phyloP scores from a whole-genome alignment of 1,284 basidiomycete genomes.

The Cryptococcus sp. region DNA sequence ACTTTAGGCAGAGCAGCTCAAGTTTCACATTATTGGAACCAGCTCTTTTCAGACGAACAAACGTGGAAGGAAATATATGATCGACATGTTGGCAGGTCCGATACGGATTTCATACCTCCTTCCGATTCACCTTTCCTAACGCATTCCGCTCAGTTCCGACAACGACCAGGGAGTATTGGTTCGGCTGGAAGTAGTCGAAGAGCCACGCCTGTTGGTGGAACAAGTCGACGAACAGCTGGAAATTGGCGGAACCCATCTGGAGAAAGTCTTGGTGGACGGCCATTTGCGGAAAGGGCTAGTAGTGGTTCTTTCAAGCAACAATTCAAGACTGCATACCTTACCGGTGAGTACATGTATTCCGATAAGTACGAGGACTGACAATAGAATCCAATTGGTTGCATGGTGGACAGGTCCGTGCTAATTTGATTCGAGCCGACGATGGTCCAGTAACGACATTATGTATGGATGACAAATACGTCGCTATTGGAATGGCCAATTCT shows the following conservation, averaged over 20 bases:
- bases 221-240: too few relatives aligned
- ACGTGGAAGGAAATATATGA: conserved; percentile 80
- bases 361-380: background rate
- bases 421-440: conserved; percentile 65
- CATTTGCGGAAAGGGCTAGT: background rate
- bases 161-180: background rate
- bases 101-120: background rate
- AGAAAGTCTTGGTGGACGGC: background rate
- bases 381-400: conserved; percentile 81
- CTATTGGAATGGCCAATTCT: conserved; percentile 83
- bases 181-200: background rate
- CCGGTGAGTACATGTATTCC: conserved; percentile 64
- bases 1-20: conserved; percentile 67
- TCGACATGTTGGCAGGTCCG: conserved; percentile 53
- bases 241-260: too few relatives aligned
- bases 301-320: conserved; percentile 48
- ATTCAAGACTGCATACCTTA: conserved; percentile 73
- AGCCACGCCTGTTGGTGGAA: background rate
- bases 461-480: conserved; percentile 77
- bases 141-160: conserved; percentile 11
- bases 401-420: conserved; percentile 69
- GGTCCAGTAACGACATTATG: conserved; percentile 84
- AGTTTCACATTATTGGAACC: conserved; percentile 74
- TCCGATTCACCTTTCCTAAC: background rate
- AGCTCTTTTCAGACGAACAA: conserved; percentile 72